Conservation (phyloP, 2,329 filamentous ascomycete genomes). For the Xylaria multiplex region DNA sequence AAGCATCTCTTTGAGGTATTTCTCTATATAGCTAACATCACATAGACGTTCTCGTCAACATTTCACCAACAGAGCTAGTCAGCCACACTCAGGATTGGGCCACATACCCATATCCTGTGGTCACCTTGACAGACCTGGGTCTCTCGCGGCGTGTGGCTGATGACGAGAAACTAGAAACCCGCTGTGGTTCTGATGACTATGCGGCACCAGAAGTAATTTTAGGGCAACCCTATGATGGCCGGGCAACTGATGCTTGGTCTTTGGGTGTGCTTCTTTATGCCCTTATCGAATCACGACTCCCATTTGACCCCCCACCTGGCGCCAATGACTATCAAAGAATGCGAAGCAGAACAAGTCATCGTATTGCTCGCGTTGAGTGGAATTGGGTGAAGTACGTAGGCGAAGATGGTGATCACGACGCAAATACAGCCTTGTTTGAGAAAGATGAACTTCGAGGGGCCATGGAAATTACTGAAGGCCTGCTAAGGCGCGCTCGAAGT, state of each 20-base stretch:
- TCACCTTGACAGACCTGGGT: constrained; percentile 91
- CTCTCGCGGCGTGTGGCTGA: constrained; percentile 86
- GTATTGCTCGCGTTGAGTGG: constrained; percentile 97
- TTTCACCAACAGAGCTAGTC: constrained; percentile 74
- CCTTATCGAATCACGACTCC: constrained; percentile 88
- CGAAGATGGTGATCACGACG: constrained; percentile 87
- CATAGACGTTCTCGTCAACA: constrained; percentile 88
- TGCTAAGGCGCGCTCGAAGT: constrained; percentile 83
- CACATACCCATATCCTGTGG: constrained; percentile 81
- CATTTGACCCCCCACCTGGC: constrained; percentile 89
- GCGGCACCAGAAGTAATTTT: constrained; percentile 96
- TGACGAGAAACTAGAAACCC: constrained; percentile 88
- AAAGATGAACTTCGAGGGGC: constrained; percentile 76
- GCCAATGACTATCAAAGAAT: constrained; percentile 80
- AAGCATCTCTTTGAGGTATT: constrained; percentile 27
- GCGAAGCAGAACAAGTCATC: constrained; percentile 85
- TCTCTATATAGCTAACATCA: constrained; percentile 23
- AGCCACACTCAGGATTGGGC: constrained; percentile 72
- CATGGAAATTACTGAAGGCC: constrained; percentile 81
- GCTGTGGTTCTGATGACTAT: constrained; percentile 97
- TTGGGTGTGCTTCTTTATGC: constrained; percentile 93
- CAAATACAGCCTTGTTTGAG: constrained; percentile 67
- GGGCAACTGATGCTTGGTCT: constrained; percentile 93
- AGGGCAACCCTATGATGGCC: constrained; percentile 93
- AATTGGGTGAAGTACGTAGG: constrained; percentile 89